Percentiles rank a stretch among this genome's conserved stretches.
Conservation (phyloP, 1,284 basidiomycete species). For the Kalmanozyma brasiliensis region DNA sequence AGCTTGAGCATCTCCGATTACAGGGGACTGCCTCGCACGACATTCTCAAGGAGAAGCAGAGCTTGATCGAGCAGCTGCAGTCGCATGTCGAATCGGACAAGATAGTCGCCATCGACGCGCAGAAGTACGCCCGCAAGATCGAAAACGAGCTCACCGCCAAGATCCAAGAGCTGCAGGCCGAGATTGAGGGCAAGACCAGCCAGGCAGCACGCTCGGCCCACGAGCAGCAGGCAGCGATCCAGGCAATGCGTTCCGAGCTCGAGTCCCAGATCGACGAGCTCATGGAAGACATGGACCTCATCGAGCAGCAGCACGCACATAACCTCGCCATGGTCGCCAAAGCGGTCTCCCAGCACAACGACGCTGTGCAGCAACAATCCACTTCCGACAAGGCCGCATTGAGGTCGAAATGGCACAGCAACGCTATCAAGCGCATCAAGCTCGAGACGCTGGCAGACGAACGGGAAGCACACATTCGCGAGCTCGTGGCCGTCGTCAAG, state of each 20-base stretch:
- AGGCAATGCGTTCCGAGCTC: slow-evolving; percentile 13
- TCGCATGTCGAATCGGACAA: slow-evolving; percentile 31
- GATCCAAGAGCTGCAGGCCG: slow-evolving; percentile 22
- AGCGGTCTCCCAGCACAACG: slow-evolving; percentile 23
- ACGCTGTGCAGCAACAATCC: slow-evolving; percentile 5
- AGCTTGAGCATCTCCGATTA: slow-evolving; percentile 14
- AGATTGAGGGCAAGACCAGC: slow-evolving; percentile 9
- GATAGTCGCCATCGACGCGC: slow-evolving; percentile 39
- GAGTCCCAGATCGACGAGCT: slow-evolving; percentile 20
- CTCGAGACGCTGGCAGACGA: slow-evolving; percentile 29
- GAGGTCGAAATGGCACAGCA: slow-evolving; percentile 18
- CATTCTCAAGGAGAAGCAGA: slow-evolving; percentile 16
- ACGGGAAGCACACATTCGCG: slow-evolving; percentile 28
- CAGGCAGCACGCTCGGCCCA: slow-evolving; percentile 7
- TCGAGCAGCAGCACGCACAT: slow-evolving; percentile 24
- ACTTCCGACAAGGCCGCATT: slow-evolving; percentile 5
- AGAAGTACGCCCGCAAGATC: slow-evolving; percentile 36
- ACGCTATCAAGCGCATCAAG: slow-evolving; percentile 11
- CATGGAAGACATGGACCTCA: slow-evolving; percentile 11
- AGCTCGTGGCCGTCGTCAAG: slow-evolving; percentile 42
- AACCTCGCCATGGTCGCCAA: slow-evolving; percentile 40
- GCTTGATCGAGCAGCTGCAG: slow-evolving; percentile 28
- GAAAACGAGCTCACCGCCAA: slow-evolving; percentile 28
- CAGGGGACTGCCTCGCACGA: slow-evolving; percentile 21
- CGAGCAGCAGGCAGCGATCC: slow-evolving; percentile 8